Conservation (phyloP, 495 filamentous ascomycete species). For the Clohesyomyces aquaticus region DNA sequence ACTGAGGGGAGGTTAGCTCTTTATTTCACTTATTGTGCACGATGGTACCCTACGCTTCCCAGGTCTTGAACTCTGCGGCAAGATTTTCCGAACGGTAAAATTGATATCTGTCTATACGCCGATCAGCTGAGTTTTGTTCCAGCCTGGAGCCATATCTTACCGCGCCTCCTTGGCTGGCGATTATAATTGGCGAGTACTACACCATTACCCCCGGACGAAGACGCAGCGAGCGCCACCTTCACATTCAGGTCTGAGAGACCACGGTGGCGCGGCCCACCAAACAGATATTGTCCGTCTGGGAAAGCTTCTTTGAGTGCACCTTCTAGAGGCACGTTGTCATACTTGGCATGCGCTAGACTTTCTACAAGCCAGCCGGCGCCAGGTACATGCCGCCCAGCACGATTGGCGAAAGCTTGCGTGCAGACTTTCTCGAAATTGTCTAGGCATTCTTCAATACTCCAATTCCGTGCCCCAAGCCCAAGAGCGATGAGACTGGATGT, state of each 20-base stretch:
- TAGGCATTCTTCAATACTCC: neutral
- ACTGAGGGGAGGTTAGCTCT: neutral
- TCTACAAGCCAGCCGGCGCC: constrained; percentile 4
- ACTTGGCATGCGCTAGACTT: neutral
- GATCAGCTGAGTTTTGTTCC: neutral
- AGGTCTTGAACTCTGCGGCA: constrained; percentile 4
- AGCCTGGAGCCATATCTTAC: too few relatives aligned
- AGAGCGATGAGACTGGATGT: neutral
- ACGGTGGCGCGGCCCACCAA: neutral
- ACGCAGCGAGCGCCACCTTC: neutral
- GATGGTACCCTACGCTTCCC: constrained; percentile 6
- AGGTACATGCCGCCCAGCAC: neutral
- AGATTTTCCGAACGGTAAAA: constrained; percentile 1
- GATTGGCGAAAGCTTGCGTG: neutral
- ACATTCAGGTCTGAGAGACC: neutral
- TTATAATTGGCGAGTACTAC: constrained; percentile 10
- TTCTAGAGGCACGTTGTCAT: neutral
- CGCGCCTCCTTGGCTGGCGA: neutral
- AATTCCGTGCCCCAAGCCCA: neutral
- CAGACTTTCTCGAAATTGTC: neutral
- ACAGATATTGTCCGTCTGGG: constrained; percentile 8
- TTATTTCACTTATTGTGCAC: neutral
- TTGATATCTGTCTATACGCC: neutral
- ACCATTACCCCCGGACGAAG: neutral
- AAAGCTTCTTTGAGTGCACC: neutral